These are phyloP conservation scores for Carex myosuroides DNA, from an alignment of 176 grass and related monocot species.

Conservation along the genomic window DNA sequence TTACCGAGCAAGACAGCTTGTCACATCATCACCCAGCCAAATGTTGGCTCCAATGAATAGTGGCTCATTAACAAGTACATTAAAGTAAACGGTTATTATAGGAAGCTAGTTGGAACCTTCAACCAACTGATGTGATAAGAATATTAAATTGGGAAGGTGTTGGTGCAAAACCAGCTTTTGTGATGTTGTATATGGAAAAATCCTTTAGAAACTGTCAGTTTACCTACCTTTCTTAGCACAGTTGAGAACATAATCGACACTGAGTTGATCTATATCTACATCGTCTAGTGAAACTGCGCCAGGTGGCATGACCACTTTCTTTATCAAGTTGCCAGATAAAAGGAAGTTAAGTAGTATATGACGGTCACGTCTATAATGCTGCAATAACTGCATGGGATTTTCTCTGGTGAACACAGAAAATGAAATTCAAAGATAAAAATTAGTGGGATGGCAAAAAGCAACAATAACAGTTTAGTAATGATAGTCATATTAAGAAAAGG, in stretches of 20 bases:
- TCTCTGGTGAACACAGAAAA: slow-evolving; percentile 40
- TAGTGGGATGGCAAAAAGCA: neutral
- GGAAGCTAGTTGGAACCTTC: slow-evolving; percentile 1
- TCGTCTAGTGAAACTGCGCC: slow-evolving; percentile 88
- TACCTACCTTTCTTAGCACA: slow-evolving; percentile 84
- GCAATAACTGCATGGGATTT: slow-evolving; percentile 65
- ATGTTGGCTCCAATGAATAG: neutral
- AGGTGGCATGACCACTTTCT: slow-evolving; percentile 99
- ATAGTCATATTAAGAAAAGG: neutral
- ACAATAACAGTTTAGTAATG: neutral
- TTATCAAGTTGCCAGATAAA: slow-evolving; percentile 84
- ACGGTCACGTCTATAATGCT: slow-evolving; percentile 79
- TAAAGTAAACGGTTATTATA: neutral
- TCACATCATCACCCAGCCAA: neutral
- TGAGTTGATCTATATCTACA: slow-evolving; percentile 92
- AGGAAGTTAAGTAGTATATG: slow-evolving; percentile 90
- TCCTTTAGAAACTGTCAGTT: neutral
- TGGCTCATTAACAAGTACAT: neutral
- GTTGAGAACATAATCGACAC: slow-evolving; percentile 88
- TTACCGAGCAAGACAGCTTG: neutral
- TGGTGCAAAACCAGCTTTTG: neutral
- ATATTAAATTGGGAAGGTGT: neutral
- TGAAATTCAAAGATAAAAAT: neutral
- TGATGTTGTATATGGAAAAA: neutral
- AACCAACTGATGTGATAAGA: neutral